A percentile compares a stretch with the other conserved stretches of the same genome.
Evolutionary conservation across 257 asterid species (phyloP).

Genomic region (Coffea eugenioides): DNA sequence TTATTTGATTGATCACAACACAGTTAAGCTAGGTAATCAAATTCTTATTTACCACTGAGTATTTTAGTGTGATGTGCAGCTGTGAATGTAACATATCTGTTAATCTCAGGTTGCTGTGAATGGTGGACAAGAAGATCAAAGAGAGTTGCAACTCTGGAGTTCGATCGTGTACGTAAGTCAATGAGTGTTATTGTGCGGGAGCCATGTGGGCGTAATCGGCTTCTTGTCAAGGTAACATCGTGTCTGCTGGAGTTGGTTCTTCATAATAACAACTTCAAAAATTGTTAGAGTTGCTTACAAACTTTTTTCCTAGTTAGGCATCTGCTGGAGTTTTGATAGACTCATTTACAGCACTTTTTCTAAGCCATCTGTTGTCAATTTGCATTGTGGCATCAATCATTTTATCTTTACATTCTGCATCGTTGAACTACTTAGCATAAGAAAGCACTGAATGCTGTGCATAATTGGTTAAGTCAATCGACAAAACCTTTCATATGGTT

Average conservation of each 20-base stretch:
- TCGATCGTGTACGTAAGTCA: slow-evolving; percentile 86
- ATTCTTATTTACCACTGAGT: not conserved
- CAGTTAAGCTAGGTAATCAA: slow-evolving; percentile 56
- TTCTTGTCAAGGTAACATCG: slow-evolving; percentile 75
- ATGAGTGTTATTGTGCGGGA: slow-evolving; percentile 78
- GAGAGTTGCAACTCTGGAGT: slow-evolving; percentile 75
- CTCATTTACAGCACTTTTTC: not conserved
- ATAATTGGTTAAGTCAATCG: not conserved
- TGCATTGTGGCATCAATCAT: not conserved
- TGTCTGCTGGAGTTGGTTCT: slow-evolving; percentile 4
- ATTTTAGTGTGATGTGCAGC: not conserved
- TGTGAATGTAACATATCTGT: slow-evolving; percentile 16
- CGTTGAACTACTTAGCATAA: not conserved
- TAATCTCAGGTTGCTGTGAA: slow-evolving; percentile 57
- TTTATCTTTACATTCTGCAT: not conserved
- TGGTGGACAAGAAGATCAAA: slow-evolving; percentile 76
- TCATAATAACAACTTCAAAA: not conserved
- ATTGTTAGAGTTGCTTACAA: not conserved
- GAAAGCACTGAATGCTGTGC: not conserved
- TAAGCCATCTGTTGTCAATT: not conserved
- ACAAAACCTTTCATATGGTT: not conserved
- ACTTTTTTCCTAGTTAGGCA: not conserved
- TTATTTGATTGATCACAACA: slow-evolving; percentile 58
- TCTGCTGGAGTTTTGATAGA: not conserved
- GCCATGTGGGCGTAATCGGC: slow-evolving; percentile 58